Evolutionary conservation across 2,329 filamentous ascomycete genomes (phyloP), one percentile per base, ranked within the genome.

Genomic region (Ophiostoma sp.): DNA sequence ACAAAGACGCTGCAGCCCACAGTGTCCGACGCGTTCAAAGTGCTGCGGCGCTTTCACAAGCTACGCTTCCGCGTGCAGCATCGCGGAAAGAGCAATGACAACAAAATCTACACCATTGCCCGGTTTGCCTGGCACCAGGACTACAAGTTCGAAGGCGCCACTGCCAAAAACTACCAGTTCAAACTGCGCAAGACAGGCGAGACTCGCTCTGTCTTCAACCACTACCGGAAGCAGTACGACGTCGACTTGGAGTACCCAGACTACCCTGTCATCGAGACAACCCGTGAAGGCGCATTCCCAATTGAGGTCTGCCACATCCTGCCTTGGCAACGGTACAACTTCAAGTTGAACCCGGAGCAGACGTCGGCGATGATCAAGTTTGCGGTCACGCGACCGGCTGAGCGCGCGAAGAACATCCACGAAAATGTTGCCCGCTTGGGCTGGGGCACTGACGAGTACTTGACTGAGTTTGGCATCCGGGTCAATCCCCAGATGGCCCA

Each of bases 351-450:
- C 67, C 81, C 83, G 0, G 68, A 74, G 0, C 84, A 96, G 79
- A 97, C 94, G 0, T 81, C 89, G 0, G 79, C 84, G 5, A 99
- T 99, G 95, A 97, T 99, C 80, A 94, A 90, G 77, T 92, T 94
- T 74, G 93, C 94, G 0, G 94, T 97, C 4, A 92, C 90, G 5
- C 84, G 89, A 0, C 95, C 95, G 0, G 76, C 77, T 0, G 76
- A 87, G 42, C 90, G 95, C n/a, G 85, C 86, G 72, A 73, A 76
- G 0, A 86, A 90, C 27, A 93, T 98, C 73, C 79, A 87, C 65
- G 76, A 84, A 3, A 90, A 90, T 16, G 85, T 97, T 8, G 75
- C 79, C 0, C 84, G 89, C 72, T 82, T 94, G 0, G 80, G 87
- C 9, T 95, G 92, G 87, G 72, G 74, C 0, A 75, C 83, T 0